phyloP scores from a whole-genome alignment of 495 filamentous ascomycete species.

The Penicillium bovifimosum region DNA sequence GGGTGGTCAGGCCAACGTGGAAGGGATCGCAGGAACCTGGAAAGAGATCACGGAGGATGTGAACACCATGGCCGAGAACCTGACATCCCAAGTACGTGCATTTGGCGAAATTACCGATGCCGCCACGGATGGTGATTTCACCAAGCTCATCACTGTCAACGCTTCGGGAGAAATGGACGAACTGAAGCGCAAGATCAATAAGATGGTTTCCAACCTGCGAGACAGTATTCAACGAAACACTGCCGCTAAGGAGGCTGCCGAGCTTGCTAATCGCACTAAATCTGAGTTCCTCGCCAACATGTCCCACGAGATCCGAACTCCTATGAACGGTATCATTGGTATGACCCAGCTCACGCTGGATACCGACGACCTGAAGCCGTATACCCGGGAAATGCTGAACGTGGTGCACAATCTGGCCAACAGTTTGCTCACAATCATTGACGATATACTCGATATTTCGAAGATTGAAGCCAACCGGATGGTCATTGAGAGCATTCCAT shows the following conservation, averaged over 20 bases:
- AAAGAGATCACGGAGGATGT: constrained; percentile 98
- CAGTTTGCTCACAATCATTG: constrained; percentile 95
- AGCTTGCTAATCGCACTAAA: constrained; percentile 96
- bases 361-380: constrained; percentile 82
- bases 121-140: constrained; percentile 94
- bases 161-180: constrained; percentile 99
- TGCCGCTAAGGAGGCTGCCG: constrained; percentile 91
- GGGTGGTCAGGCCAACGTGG: constrained; percentile 95
- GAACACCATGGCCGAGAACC: constrained; percentile 97
- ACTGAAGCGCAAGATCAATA: constrained; percentile 97
- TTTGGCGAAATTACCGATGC: constrained; percentile 98
- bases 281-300: constrained; percentile 99
- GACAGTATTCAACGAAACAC: constrained; percentile 98
- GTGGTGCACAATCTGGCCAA: constrained; percentile 98
- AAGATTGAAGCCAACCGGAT: constrained; percentile 99
- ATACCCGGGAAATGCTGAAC: constrained; percentile 97
- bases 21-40: constrained; percentile 91
- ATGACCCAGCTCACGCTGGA: constrained; percentile 98
- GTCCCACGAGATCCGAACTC: constrained; percentile 98
- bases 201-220: constrained; percentile 94
- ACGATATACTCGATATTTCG: constrained; percentile 97
- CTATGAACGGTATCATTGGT: constrained; percentile 82
- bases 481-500: constrained; percentile 98
- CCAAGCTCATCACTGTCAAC: constrained; percentile 91
- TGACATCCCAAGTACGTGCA: constrained; percentile 95